Conservation (phyloP, 2,329 filamentous ascomycete species). For the Xylogone sp. region DNA sequence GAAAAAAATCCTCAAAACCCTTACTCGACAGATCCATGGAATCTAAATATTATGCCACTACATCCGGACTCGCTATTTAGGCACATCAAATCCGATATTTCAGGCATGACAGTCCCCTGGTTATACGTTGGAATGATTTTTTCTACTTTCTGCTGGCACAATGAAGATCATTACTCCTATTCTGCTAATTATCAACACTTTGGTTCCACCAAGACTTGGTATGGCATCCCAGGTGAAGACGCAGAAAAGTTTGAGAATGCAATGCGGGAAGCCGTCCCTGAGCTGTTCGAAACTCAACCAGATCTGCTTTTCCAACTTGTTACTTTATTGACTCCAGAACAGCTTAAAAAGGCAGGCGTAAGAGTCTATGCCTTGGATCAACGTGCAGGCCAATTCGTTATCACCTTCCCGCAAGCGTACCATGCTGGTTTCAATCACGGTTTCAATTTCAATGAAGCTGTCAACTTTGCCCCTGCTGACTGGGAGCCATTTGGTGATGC, state of each 20-base stretch:
- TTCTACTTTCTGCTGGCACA: conserved; percentile 99
- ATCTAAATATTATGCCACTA: conserved; percentile 87
- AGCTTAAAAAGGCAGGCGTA: conserved; percentile 88
- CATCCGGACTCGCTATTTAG: conserved; percentile 90
- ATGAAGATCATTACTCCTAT: conserved; percentile 96
- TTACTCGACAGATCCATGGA: conserved; percentile 91
- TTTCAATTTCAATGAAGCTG: conserved; percentile 98
- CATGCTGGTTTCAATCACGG: conserved; percentile 98
- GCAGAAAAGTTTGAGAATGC: conserved; percentile 92
- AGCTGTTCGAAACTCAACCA: conserved; percentile 94
- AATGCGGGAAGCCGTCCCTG: conserved; percentile 92
- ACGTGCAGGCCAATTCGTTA: conserved; percentile 89
- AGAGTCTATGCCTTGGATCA: conserved; percentile 94
- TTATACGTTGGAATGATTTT: conserved; percentile 99
- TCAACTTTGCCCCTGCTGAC: conserved; percentile 92
- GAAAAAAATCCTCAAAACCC: conserved; percentile 85
- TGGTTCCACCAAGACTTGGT: conserved; percentile 98
- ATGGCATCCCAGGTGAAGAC: conserved; percentile 91
- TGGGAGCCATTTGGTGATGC: conserved; percentile 91
- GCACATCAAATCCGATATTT: conserved; percentile 97
- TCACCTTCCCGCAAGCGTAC: conserved; percentile 95
- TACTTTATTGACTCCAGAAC: conserved; percentile 90
- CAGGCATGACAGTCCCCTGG: conserved; percentile 99
- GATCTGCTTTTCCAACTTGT: conserved; percentile 96
- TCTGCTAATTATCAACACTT: conserved; percentile 99